Percentiles rank a stretch among this genome's conserved stretches.
phyloP scores from a whole-genome alignment of 1,284 basidiomycete genomes.

The Ganoderma lingzhi region DNA sequence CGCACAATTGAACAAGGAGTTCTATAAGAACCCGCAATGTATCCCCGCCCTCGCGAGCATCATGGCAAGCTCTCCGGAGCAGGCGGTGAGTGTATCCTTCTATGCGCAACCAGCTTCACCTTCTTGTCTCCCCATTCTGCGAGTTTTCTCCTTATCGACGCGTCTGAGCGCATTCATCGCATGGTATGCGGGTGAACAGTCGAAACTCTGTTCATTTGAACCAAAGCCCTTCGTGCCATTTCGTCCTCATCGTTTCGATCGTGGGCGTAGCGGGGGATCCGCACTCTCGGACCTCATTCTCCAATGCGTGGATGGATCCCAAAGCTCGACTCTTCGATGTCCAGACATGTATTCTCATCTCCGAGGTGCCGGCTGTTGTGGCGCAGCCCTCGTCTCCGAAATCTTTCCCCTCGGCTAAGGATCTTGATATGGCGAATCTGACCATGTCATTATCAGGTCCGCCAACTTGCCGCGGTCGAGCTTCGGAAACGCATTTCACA shows the following conservation, averaged over 20 bases:
- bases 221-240: background rate
- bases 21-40: slow-evolving; percentile 91
- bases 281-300: background rate
- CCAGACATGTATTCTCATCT: background rate
- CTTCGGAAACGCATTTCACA: slow-evolving; percentile 90
- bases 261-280: background rate
- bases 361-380: background rate
- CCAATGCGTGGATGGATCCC: background rate
- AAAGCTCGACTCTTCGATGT: background rate
- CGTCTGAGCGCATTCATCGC: background rate
- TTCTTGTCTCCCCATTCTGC: slow-evolving; percentile 2
- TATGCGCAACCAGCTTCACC: background rate
- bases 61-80: slow-evolving; percentile 85
- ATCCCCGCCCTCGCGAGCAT: slow-evolving; percentile 94
- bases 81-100: slow-evolving; percentile 56
- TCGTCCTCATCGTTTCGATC: slow-evolving; percentile 14
- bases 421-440: background rate
- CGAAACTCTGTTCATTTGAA: background rate
- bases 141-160: background rate
- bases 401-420: background rate
- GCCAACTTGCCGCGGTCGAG: slow-evolving; percentile 98
- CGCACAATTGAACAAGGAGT: slow-evolving; percentile 88
- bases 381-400: background rate
- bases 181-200: slow-evolving; percentile 11
- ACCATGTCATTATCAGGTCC: slow-evolving; percentile 65